Conservation (phyloP, 306 rosid genomes). For the Comarum palustre region DNA sequence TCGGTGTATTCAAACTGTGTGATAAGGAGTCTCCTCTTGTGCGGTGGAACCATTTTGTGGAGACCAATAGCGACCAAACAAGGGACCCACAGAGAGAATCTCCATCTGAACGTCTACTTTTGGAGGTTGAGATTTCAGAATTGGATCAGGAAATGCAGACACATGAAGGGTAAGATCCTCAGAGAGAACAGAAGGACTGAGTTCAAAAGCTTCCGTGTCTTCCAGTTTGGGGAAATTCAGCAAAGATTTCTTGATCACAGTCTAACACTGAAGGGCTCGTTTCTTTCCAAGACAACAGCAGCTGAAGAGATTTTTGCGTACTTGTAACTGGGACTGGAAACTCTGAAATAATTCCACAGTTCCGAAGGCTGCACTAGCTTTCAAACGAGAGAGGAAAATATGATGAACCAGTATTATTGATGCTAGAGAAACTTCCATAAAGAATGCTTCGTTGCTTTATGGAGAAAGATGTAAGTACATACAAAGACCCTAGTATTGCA, state of each 20-base stretch:
- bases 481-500: slow-evolving; percentile 73
- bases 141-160: slow-evolving; percentile 47
- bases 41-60: slow-evolving; percentile 38
- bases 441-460: slow-evolving; percentile 64
- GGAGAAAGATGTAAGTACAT: slow-evolving; percentile 65
- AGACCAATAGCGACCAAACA: slow-evolving; percentile 60
- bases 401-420: slow-evolving; percentile 28
- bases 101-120: slow-evolving; percentile 60
- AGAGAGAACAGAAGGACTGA: slow-evolving; percentile 65
- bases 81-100: slow-evolving; percentile 66
- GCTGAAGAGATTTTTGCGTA: slow-evolving; percentile 55
- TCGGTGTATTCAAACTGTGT: slow-evolving; percentile 57
- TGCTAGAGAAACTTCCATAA: slow-evolving; percentile 65
- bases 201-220: slow-evolving; percentile 48
- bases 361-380: slow-evolving; percentile 55
- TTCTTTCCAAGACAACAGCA: slow-evolving; percentile 50
- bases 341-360: slow-evolving; percentile 69
- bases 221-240: slow-evolving; percentile 80
- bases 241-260: slow-evolving; percentile 69
- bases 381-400: slow-evolving; percentile 78
- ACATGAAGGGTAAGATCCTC: slow-evolving; percentile 78
- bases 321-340: slow-evolving; percentile 58
- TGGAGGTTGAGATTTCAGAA: slow-evolving; percentile 32
- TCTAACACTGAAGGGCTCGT: slow-evolving; percentile 61
- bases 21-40: slow-evolving; percentile 53